These are phyloP conservation scores for Carpinus viminea DNA, from an alignment of 306 rosid species.

Conservation along the genomic window DNA sequence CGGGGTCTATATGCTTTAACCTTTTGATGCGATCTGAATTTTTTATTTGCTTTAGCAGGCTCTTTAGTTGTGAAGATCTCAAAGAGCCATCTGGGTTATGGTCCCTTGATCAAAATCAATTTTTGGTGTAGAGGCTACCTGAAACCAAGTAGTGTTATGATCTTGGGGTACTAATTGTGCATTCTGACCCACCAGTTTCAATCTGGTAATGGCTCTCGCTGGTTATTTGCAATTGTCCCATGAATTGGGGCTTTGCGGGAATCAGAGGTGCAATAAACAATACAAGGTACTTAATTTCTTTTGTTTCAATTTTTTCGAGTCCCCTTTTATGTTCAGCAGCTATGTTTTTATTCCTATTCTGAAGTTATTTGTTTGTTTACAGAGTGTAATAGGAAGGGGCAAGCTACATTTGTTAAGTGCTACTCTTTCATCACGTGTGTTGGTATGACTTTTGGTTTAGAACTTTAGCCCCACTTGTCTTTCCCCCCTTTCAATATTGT, in stretches of 20 bases:
- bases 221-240: constrained; percentile 82
- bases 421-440: constrained; percentile 42
- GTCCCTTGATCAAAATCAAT: constrained; percentile 18
- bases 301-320: constrained; percentile 1
- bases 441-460: constrained; percentile 41
- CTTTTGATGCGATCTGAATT: constrained; percentile 22
- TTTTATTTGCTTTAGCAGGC: constrained; percentile 24
- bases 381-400: constrained; percentile 46
- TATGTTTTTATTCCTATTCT: constrained; percentile 16
- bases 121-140: constrained; percentile 26
- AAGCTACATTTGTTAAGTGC: constrained; percentile 37
- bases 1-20: background rate
- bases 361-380: constrained; percentile 36
- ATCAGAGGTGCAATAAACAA: constrained; percentile 46
- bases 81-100: constrained; percentile 19
- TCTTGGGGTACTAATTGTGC: constrained; percentile 33
- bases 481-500: background rate
- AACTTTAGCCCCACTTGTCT: background rate
- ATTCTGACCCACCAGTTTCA: constrained; percentile 29
- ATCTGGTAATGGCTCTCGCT: constrained; percentile 65
- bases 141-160: constrained; percentile 5
- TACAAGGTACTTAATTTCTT: constrained; percentile 43
- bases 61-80: constrained; percentile 30
- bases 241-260: constrained; percentile 70
- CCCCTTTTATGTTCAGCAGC: background rate